These are phyloP conservation scores for Penicillium goetzii DNA, from an alignment of 495 filamentous ascomycete genomes.

Conservation along the genomic window DNA sequence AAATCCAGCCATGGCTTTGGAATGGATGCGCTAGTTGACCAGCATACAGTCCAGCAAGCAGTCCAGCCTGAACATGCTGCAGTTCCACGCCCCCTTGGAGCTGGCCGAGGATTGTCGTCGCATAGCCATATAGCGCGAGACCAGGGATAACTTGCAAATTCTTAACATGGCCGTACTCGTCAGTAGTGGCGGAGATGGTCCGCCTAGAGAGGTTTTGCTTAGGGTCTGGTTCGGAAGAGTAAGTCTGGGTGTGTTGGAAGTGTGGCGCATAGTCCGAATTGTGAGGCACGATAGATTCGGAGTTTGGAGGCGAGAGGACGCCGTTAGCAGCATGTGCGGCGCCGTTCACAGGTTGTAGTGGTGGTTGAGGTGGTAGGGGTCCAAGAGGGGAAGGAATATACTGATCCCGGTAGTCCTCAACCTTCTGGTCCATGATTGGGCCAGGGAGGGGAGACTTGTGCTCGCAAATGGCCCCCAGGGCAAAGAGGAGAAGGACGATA, in stretches of 20 bases:
- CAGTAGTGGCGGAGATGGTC: constrained; percentile 16
- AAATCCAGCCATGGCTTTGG: constrained; percentile 90
- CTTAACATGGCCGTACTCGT: constrained; percentile 37
- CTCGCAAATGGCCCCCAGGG: constrained; percentile 82
- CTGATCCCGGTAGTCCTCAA: constrained; percentile 34
- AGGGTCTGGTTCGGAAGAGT: constrained; percentile 20
- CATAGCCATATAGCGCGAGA: constrained; percentile 83
- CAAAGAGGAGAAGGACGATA: constrained; percentile 78
- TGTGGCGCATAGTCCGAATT: constrained; percentile 28
- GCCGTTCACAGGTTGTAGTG: neutral
- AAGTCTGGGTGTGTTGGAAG: constrained; percentile 25
- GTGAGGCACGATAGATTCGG: constrained; percentile 29
- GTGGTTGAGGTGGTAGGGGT: constrained; percentile 16
- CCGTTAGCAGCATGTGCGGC: constrained; percentile 17
- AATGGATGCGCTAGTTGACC: constrained; percentile 85
- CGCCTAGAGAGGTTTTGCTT: constrained; percentile 20
- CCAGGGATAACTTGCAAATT: constrained; percentile 90
- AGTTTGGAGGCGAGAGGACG: constrained; percentile 35
- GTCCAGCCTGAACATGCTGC: constrained; percentile 78
- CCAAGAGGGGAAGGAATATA: constrained; percentile 31
- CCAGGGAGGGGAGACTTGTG: constrained; percentile 62
- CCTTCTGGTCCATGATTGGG: constrained; percentile 41
- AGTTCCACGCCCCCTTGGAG: constrained; percentile 77
- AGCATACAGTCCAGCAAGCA: constrained; percentile 86
- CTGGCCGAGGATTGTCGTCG: constrained; percentile 80